A percentile compares a stretch with the other conserved stretches of the same genome.
Evolutionary conservation across 768 basidiomycete genomes (phyloP).

Genomic region (Trametes gibbosa): DNA sequence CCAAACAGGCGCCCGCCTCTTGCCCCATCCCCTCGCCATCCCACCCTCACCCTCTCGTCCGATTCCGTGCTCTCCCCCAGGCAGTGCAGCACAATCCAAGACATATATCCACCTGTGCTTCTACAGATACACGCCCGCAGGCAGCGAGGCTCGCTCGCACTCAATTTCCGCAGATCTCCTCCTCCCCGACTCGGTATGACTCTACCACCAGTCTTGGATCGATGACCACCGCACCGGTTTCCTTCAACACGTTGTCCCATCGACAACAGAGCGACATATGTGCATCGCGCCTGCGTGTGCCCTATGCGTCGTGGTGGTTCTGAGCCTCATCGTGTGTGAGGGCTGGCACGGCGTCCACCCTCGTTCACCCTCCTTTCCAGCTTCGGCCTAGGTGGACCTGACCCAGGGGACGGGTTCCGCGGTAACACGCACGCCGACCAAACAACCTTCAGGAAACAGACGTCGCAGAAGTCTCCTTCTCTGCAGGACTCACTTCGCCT

Average conservation of each 20-base stretch:
- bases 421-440: neutral
- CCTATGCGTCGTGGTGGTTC: constrained; percentile 7
- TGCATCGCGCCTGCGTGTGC: neutral
- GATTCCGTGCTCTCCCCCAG: neutral
- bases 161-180: neutral
- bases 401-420: too few relatives aligned
- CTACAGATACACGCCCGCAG: constrained; percentile 1
- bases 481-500: neutral
- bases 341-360: neutral
- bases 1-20: constrained; percentile 6
- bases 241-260: neutral
- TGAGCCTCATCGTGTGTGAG: neutral
- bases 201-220: neutral
- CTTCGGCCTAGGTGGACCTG: neutral
- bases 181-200: neutral
- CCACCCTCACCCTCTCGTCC: neutral
- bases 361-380: too few relatives aligned
- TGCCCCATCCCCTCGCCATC: neutral
- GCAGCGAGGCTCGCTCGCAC: constrained; percentile 1
- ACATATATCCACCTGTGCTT: neutral
- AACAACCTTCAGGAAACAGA: constrained; percentile 10
- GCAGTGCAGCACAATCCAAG: neutral
- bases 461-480: neutral
- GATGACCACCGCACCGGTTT: neutral
- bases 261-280: neutral